Evolutionary conservation across 1,139 yeast species (phyloP).

Genomic region (Lodderomyces metapsilosis): DNA sequence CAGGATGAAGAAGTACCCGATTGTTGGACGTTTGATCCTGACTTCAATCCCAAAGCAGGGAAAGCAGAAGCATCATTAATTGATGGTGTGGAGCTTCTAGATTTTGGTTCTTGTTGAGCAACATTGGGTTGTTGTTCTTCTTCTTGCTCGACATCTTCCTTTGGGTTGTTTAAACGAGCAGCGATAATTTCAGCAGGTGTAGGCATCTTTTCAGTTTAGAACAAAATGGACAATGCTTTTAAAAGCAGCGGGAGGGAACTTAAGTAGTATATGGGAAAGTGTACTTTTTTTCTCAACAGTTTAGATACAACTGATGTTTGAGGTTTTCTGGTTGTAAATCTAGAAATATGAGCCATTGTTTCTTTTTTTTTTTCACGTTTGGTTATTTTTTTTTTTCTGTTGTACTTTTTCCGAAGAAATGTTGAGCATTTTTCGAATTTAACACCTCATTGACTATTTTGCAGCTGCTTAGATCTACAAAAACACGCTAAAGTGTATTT

Average conservation of each 20-base stretch:
- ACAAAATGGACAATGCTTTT: constrained; percentile 16
- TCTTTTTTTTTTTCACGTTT: background rate
- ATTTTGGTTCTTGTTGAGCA: constrained; percentile 9
- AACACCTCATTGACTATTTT: too few relatives aligned
- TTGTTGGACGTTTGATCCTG: constrained; percentile 18
- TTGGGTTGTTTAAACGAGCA: constrained; percentile 43
- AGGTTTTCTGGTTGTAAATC: background rate
- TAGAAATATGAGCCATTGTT: background rate
- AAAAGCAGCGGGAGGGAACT: constrained; percentile 15
- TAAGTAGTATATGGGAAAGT: too few relatives aligned
- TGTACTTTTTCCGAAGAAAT: background rate
- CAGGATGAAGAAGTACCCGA: constrained; percentile 22
- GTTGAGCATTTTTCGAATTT: too few relatives aligned
- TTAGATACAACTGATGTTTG: background rate
- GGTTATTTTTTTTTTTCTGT: background rate
- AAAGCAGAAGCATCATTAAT: constrained; percentile 59
- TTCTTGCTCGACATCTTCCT: constrained; percentile 6
- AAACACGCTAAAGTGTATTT: too few relatives aligned
- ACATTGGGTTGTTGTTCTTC: too few relatives aligned
- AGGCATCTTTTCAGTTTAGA: constrained; percentile 29
- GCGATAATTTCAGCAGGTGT: constrained; percentile 64
- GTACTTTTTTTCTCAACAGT: background rate
- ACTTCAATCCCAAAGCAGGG: constrained; percentile 60
- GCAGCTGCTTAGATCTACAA: too few relatives aligned
- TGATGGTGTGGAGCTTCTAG: constrained; percentile 18